Evolutionary conservation across 306 rosid species (phyloP).

Genomic region (Cicer cuneatum): DNA sequence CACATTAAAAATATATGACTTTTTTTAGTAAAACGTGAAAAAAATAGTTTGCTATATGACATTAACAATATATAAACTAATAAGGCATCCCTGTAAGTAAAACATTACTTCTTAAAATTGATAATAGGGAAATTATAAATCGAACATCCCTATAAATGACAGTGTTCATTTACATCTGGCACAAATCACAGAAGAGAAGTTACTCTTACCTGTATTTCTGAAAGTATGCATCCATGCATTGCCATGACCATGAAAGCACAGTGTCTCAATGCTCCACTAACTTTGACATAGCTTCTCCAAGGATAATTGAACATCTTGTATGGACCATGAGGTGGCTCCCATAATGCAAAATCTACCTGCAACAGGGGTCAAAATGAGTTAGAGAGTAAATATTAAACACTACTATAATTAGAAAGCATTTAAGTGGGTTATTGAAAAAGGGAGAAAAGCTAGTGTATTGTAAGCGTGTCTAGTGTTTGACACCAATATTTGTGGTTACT

Average conservation of each 20-base stretch:
- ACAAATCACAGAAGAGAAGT: neutral
- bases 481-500: no score
- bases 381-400: constrained; percentile 1
- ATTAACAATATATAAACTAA: neutral
- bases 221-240: constrained; percentile 83
- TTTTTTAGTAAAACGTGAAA: no score
- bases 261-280: constrained; percentile 78
- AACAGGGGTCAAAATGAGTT: neutral
- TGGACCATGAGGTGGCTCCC: constrained; percentile 91
- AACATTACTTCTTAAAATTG: neutral
- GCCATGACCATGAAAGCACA: constrained; percentile 88
- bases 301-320: constrained; percentile 68
- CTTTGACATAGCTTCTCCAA: constrained; percentile 67
- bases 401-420: constrained; percentile 14
- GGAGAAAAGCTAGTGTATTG: neutral
- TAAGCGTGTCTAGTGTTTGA: no score
- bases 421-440: constrained; percentile 7
- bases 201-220: constrained; percentile 75
- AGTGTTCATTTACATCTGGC: no score
- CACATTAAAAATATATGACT: constrained; percentile 19
- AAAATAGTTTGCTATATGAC: neutral
- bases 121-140: neutral
- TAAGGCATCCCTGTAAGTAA: no score
- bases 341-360: constrained; percentile 76
- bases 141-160: no score